Percentiles rank a stretch among this genome's conserved stretches.
Evolutionary conservation across 2,329 filamentous ascomycete species (phyloP).

Genomic region (Fusarium marasasianum): DNA sequence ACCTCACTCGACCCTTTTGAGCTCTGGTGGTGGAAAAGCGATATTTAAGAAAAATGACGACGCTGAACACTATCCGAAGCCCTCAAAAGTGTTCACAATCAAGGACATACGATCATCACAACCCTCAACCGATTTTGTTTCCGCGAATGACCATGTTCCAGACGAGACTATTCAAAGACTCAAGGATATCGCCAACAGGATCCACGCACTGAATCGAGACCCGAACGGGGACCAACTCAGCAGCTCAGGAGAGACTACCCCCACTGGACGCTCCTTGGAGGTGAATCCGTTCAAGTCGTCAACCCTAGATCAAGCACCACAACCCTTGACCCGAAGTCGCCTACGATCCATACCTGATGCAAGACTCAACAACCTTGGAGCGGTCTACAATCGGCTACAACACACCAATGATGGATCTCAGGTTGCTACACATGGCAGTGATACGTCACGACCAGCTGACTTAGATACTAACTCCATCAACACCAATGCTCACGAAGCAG

Average conservation of each 20-base stretch:
- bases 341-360: constrained; percentile 16
- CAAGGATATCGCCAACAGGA: background rate
- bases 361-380: constrained; percentile 22
- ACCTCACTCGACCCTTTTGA: constrained; percentile 20
- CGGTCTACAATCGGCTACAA: constrained; percentile 2
- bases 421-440: constrained; percentile 27
- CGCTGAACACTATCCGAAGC: background rate
- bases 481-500: background rate
- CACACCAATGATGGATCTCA: constrained; percentile 20
- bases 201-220: background rate
- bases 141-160: background rate
- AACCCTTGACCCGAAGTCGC: constrained; percentile 18
- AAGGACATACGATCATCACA: background rate
- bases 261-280: background rate
- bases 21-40: constrained; percentile 2
- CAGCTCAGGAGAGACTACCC: background rate
- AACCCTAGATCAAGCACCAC: background rate
- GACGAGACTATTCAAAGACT: background rate
- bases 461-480: background rate
- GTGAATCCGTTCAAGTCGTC: background rate
- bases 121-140: background rate
- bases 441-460: constrained; percentile 6
- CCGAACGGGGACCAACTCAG: background rate
- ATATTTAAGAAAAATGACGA: constrained; percentile 28
- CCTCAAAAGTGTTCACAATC: background rate